Percentiles rank a stretch among this genome's conserved stretches.
phyloP scores from a whole-genome alignment of 768 basidiomycete genomes.

The Mrakia hoshinonis region DNA sequence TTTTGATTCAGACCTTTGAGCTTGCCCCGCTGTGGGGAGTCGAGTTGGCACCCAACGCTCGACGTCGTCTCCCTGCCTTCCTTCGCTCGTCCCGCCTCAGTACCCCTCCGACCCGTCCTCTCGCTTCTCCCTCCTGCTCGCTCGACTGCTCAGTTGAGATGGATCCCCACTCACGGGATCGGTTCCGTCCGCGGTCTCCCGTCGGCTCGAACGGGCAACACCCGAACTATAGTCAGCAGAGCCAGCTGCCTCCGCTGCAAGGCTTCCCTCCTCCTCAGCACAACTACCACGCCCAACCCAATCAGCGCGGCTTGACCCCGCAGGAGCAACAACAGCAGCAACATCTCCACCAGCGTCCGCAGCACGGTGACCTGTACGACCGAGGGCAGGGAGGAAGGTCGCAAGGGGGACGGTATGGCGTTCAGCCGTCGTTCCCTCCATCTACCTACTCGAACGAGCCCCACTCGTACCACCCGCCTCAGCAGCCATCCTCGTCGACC shows the following conservation, averaged over 20 bases:
- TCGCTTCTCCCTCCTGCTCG: not conserved
- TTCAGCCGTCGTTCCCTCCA: not conserved
- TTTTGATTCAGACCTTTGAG: no score
- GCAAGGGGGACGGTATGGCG: not conserved
- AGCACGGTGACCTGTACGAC: not conserved
- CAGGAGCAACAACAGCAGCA: conserved; percentile 8
- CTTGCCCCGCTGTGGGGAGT: no score
- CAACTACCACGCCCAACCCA: not conserved
- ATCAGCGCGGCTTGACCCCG: not conserved
- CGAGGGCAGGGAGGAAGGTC: not conserved
- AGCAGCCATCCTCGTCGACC: not conserved
- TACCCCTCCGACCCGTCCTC: not conserved
- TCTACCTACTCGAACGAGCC: not conserved
- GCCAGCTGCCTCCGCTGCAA: no score
- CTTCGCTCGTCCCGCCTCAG: not conserved
- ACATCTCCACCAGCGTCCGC: not conserved
- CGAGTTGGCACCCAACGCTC: no score
- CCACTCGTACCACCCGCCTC: not conserved
- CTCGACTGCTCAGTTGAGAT: not conserved
- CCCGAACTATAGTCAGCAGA: not conserved
- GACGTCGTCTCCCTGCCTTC: not conserved
- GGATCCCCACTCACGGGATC: not conserved
- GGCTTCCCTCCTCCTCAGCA: not conserved
- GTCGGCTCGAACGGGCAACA: not conserved
- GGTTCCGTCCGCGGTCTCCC: not conserved